Conservation (phyloP, 2,329 filamentous ascomycete species). For the Aspergillus uvarum region DNA sequence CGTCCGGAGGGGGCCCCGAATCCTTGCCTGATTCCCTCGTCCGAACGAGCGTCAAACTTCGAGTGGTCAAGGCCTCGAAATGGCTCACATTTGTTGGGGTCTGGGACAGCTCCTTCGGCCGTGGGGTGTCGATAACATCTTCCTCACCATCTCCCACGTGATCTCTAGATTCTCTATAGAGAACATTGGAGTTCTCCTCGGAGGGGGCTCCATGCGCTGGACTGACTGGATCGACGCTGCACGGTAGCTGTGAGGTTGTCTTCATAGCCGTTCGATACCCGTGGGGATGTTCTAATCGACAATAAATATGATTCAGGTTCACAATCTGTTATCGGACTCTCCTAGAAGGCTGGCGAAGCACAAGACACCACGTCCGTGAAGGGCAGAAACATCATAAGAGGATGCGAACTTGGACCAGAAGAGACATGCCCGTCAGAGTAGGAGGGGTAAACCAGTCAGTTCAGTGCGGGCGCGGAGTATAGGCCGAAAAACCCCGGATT, state of each 20-base stretch:
- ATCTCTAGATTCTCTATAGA: constrained; percentile 3
- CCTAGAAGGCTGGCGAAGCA: neutral
- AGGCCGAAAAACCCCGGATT: neutral
- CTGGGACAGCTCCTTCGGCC: constrained; percentile 21
- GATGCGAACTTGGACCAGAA: neutral
- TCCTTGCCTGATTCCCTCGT: constrained; percentile 39
- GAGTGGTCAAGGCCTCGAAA: constrained; percentile 21
- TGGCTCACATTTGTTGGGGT: constrained; percentile 28
- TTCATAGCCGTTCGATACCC: neutral
- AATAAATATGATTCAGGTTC: neutral
- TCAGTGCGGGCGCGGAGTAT: neutral
- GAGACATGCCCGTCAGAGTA: neutral
- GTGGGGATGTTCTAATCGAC: neutral
- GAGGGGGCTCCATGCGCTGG: neutral
- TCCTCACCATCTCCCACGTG: constrained; percentile 21
- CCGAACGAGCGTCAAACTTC: constrained; percentile 38
- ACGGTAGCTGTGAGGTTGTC: neutral
- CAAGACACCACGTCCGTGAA: neutral
- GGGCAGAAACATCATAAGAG: neutral
- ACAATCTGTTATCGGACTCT: neutral
- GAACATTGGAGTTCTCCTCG: constrained; percentile 1
- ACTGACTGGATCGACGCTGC: neutral
- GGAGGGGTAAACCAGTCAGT: neutral
- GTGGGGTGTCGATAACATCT: constrained; percentile 14
- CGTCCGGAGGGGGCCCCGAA: constrained; percentile 47